These are phyloP conservation scores for Paulownia fortunei DNA, from an alignment of 257 asterid species.

Conservation along the genomic window DNA sequence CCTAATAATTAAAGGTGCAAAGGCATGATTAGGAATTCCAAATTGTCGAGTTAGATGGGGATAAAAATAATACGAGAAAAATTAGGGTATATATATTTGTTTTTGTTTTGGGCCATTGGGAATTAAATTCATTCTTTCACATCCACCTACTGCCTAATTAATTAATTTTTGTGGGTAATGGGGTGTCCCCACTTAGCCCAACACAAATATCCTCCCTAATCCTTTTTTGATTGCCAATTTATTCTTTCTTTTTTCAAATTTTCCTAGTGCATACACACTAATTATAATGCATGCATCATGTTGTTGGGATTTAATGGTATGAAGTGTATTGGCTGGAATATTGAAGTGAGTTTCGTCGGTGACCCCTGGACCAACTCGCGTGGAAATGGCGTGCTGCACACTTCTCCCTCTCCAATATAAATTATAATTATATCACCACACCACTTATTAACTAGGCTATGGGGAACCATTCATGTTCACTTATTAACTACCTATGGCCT, in stretches of 20 bases:
- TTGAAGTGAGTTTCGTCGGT: too few relatives aligned
- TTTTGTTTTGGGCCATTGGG: constrained; percentile 22
- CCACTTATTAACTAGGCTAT: too few relatives aligned
- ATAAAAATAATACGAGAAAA: not conserved
- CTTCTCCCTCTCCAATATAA: too few relatives aligned
- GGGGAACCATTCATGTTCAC: too few relatives aligned
- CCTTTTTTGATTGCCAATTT: not conserved
- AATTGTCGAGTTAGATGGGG: constrained; percentile 7
- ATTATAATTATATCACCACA: too few relatives aligned
- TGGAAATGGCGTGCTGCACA: too few relatives aligned
- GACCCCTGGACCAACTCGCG: too few relatives aligned
- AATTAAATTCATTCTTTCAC: not conserved
- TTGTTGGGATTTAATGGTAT: too few relatives aligned
- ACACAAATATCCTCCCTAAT: constrained; percentile 38
- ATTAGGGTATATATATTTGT: not conserved
- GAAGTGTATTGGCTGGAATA: too few relatives aligned
- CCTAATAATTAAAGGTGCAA: constrained; percentile 39
- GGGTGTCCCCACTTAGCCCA: constrained; percentile 54
- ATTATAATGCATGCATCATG: constrained; percentile 1
- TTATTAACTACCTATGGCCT: too few relatives aligned
- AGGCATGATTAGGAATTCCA: constrained; percentile 43
- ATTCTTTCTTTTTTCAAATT: not conserved
- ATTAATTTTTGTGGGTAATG: constrained; percentile 28
- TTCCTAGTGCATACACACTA: not conserved
- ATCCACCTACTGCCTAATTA: constrained; percentile 42